Evolutionary conservation across 1,284 basidiomycete genomes (phyloP).

Genomic region (Sporisorium exsertum): DNA sequence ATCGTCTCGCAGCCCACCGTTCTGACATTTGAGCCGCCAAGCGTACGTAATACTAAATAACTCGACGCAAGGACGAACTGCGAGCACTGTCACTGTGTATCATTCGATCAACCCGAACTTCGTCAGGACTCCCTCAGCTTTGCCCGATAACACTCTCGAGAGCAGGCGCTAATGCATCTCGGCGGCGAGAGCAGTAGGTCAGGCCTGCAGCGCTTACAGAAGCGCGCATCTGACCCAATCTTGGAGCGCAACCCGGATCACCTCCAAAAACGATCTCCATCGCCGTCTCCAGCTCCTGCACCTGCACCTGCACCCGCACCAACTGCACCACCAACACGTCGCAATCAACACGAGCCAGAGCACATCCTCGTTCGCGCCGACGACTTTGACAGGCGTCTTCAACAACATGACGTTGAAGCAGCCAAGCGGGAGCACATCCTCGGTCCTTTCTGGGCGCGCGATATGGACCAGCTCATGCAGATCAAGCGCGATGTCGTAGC

Average conservation of each 20-base stretch:
- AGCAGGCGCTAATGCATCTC: conserved; percentile 24
- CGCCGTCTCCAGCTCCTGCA: conserved; percentile 31
- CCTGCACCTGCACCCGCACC: conserved; percentile 35
- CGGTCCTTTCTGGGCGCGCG: conserved; percentile 51
- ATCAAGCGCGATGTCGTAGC: conserved; percentile 34
- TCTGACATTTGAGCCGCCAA: too few species aligned
- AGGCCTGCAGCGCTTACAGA: conserved; percentile 16
- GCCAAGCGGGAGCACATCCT: conserved; percentile 34
- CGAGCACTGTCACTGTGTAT: too few species aligned
- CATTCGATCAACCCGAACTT: too few species aligned
- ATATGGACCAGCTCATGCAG: conserved; percentile 32
- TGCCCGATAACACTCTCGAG: too few species aligned
- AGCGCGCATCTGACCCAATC: conserved; percentile 6
- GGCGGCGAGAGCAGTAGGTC: conserved; percentile 44
- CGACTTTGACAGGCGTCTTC: conserved; percentile 22
- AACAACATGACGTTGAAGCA: conserved; percentile 5
- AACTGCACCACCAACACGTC: conserved; percentile 37
- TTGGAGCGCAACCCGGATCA: neutral
- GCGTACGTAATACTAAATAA: too few species aligned
- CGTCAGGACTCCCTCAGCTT: too few species aligned
- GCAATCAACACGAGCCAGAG: conserved; percentile 36
- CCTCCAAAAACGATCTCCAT: conserved; percentile 15
- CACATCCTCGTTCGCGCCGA: conserved; percentile 23
- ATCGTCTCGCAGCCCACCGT: too few species aligned
- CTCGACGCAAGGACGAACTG: too few species aligned